Base-by-base conservation (phyloP, 2,329 filamentous ascomycete species). In the Aspergillus ustus region DNA sequence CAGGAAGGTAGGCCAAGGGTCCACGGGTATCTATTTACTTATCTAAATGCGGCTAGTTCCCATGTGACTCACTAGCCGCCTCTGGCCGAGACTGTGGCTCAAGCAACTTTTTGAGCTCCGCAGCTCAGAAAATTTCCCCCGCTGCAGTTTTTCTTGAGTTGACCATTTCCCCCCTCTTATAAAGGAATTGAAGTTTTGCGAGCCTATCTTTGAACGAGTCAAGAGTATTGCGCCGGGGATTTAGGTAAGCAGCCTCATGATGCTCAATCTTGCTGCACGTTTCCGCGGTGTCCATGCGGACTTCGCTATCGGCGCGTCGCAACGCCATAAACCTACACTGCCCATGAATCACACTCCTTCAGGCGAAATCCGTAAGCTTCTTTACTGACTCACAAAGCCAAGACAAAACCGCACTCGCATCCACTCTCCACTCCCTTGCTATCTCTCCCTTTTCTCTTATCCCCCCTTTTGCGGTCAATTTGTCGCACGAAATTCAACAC, bases 41-140 rank as follows among this genome's bases (percentile, higher is more conserved):
- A 34, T 31, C 52, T 34, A 22, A 59, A 43, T 52, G 29, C 28
- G 49, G 49, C 43, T 60, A 60, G 52, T 22, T 20, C 40, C 19
- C 31, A 51, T 37, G 37, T 60, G 52, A 60, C 40, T 56, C 9
- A 22, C 20, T 29, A 25, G 4, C 11, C 59, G 63, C 65, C 60
- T 63, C 31, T 60, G 61, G 65, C 34, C n/a, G 49, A 22, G 28
- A 44, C 7, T 58, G 52, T 53, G 57, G 59, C 62, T 61, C 51
- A 29, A 57, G 25, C 25, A 25, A 25, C 53, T 22, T 58, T 57
- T 46, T 45, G 43, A 63, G 66, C 66, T 66, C 61, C 62, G 58
- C 62, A 59, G 61, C 59, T 66, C 64, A 67, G 63, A 66, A 66
- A 68, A 67, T 64, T 68, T 68, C 60, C 63, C 64, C 64, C 66